phyloP scores from a whole-genome alignment of 164 flowering plant genomes.

The Taxillus chinensis region DNA sequence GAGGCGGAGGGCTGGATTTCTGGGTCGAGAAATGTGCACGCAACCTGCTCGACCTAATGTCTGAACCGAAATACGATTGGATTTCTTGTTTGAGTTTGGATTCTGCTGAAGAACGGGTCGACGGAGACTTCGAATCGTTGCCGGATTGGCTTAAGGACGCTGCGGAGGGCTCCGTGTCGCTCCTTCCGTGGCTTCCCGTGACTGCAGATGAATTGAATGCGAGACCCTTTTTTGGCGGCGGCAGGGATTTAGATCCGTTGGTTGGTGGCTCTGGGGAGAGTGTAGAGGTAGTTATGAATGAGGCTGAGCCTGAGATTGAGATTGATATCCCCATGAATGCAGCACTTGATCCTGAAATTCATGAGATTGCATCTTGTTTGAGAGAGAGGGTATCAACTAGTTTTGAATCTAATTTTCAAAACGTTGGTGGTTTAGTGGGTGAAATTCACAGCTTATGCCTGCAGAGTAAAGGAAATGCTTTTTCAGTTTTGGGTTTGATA shows the following conservation, averaged over 20 bases:
- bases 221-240: neutral
- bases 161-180: constrained; percentile 7
- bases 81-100: constrained; percentile 25
- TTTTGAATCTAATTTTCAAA: constrained; percentile 22
- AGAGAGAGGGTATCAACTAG: constrained; percentile 24
- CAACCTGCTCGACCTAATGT: constrained; percentile 47
- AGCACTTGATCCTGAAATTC: constrained; percentile 27
- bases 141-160: constrained; percentile 46
- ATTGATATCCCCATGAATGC: constrained; percentile 8
- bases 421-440: constrained; percentile 28
- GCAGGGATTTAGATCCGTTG: neutral
- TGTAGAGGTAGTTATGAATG: constrained; percentile 13
- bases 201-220: constrained; percentile 23
- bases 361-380: constrained; percentile 25
- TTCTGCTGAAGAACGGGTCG: constrained; percentile 19
- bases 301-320: constrained; percentile 13
- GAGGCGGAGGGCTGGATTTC: constrained; percentile 30
- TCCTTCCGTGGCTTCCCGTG: constrained; percentile 70
- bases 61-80: constrained; percentile 23
- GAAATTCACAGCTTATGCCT: constrained; percentile 44
- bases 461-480: constrained; percentile 14
- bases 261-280: constrained; percentile 9
- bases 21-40: constrained; percentile 71
- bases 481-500: constrained; percentile 34
- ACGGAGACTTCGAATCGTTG: constrained; percentile 40